Evolutionary conservation across 1,139 yeast genomes (phyloP), one percentile per base, ranked within the genome.

Genomic region (Nadsonia starkeyi-henricii): DNA sequence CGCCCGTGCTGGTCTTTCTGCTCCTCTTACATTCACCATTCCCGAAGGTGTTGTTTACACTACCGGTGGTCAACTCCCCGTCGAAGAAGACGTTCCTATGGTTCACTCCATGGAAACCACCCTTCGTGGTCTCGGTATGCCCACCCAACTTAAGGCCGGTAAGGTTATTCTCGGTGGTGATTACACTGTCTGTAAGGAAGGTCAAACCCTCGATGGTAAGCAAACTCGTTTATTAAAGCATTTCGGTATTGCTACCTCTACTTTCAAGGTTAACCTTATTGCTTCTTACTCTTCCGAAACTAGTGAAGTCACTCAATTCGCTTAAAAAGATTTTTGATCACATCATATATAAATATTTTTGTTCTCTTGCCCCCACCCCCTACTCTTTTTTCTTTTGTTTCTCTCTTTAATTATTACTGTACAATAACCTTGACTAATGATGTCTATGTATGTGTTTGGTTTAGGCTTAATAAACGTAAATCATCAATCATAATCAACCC

Each of bases 31-130:
- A 51, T 88, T 91, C 66, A 75, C 77, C 8, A 74, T 91, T 47
- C 97, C 98, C 33, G 88, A 75, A 51, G 99, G 99, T 41, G 73
- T 86, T 50, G 82, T 91, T 13, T 89, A 86, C 65, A 85, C 97
- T 17, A 80, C 96, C 64, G 99, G 96, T 58, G 98, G 98, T 19
- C 95, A 85, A 68, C 71, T 89, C 50, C 75, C 96, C 33, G 69
- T 66, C 26, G 96, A 88, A 63, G 97, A 91, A 57, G 99, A 91
- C 65, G 91, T 91, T 20, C 96, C 96, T 58, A 79, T 91, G 85
- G 82, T 94, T 13, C 98, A 91, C 64, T 86, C 97, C 4, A 73
- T 93, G 68, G 98, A 91, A 69, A 86, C 88, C 58, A 85, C 95
- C 43, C 68, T 91, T 60, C 81, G 98, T 72, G 83, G 83, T 62